Base-by-base conservation (phyloP, 176 grass and related monocot genomes). In the Avena atlantica region DNA sequence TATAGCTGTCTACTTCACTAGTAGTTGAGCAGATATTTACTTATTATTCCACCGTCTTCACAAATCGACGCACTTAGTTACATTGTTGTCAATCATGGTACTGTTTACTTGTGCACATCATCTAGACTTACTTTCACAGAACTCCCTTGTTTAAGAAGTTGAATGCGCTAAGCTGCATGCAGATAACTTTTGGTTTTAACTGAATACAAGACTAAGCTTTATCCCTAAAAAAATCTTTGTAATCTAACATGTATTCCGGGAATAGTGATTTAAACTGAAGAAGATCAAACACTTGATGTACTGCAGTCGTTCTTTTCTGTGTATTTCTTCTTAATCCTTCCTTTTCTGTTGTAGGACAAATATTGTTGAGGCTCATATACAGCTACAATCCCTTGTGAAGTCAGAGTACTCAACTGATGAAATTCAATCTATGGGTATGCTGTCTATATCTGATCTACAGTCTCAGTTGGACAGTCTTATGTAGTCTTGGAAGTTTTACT, bases 361-460 rank as follows among this genome's bases (percentile, higher is more conserved):
- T 87, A 94, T 96, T 81, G 83, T 99, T 48, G 94, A 99, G 90
- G 94, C 97, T 51, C 97, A 99, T 71, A 62, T 93, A 86, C 94
- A 99, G 78, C 86, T 99, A 20, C 90, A 94, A 37, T 90, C 81
- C 61, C 86, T 96, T 86, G 81, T 96, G 85, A 94, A 92, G 80
- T 92, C 97, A 2, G 97, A 99, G 85, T 96, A 99, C 92, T 89
- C 92, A 2, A 78, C 65, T 15, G 92, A 94, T 14, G 92, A 99
- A 89, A 93, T 96, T 70, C 78, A 92, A 29, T 91, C 82, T 40
- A 90, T 99, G 8, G 85, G 92, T 48, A 87, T 90, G 87, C 31
- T 78, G 79, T 17, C 90, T 25, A 87, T 96, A 87, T 80, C 89
- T 70, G 90, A 99, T 49, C 74, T 98, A 48, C 92, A 99, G 83